A percentile compares a stretch with the other conserved stretches of the same genome.
Conservation (phyloP, 768 basidiomycete species). For the Fistulinella prunicolor region DNA sequence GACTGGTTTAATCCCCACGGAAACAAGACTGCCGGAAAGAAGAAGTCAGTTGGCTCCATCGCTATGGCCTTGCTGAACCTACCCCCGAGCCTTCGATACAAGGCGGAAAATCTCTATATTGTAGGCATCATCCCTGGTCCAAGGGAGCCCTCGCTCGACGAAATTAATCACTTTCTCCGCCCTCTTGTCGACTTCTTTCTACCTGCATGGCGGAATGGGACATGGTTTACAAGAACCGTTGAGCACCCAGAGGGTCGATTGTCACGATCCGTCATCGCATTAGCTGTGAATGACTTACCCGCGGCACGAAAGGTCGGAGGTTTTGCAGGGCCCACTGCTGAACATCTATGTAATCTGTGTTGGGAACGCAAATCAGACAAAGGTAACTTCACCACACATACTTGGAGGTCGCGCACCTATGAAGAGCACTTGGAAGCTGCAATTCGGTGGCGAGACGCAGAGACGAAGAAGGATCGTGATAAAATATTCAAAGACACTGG, state of each 20-base stretch:
- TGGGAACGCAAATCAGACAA: too few relatives aligned
- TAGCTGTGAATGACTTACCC: not conserved
- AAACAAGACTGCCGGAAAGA: slow-evolving; percentile 21
- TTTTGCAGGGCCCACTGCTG: too few relatives aligned
- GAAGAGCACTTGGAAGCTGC: slow-evolving; percentile 19
- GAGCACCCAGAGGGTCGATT: slow-evolving; percentile 22
- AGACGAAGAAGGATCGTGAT: slow-evolving; percentile 11
- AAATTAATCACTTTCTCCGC: slow-evolving; percentile 35
- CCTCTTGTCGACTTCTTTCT: slow-evolving; percentile 35
- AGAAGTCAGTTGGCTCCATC: slow-evolving; percentile 10
- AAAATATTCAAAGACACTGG: slow-evolving; percentile 17
- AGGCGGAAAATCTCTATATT: slow-evolving; percentile 36
- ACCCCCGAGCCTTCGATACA: slow-evolving; percentile 12
- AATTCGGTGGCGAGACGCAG: slow-evolving; percentile 11
- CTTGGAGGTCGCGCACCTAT: slow-evolving; percentile 18
- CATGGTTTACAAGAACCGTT: slow-evolving; percentile 25
- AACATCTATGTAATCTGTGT: too few relatives aligned
- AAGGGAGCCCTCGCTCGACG: slow-evolving; percentile 33
- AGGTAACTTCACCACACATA: slow-evolving; percentile 25
- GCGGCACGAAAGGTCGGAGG: too few relatives aligned
- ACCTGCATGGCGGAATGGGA: slow-evolving; percentile 29
- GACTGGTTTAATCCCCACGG: slow-evolving; percentile 28
- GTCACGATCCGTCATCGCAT: slow-evolving; percentile 27
- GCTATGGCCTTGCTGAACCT: slow-evolving; percentile 22
- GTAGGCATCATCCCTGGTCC: slow-evolving; percentile 38